Percentiles rank a stretch among this genome's conserved stretches.
phyloP scores from a whole-genome alignment of 2,329 filamentous ascomycete species.

The Pyricularia grisea region DNA sequence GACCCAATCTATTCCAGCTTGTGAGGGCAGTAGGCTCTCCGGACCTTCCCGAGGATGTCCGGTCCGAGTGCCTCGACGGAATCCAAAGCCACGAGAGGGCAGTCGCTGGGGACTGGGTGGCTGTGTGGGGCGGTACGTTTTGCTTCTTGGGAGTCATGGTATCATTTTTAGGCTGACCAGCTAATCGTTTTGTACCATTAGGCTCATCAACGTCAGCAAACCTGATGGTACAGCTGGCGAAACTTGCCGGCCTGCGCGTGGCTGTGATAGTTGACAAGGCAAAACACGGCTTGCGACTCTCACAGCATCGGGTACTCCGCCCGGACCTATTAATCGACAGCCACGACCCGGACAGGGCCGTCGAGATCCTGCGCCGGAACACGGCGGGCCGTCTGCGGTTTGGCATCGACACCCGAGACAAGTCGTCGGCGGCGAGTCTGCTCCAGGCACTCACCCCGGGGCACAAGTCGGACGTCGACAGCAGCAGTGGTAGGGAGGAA shows the following conservation, averaged over 20 bases:
- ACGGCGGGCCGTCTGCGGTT: background rate
- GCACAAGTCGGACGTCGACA: background rate
- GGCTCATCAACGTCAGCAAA: slow-evolving; percentile 16
- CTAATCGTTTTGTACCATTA: background rate
- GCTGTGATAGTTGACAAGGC: background rate
- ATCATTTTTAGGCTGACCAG: too few species aligned
- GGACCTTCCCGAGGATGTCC: background rate
- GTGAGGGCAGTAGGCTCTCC: background rate
- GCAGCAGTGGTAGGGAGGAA: background rate
- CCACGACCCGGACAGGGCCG: background rate
- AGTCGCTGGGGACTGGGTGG: slow-evolving; percentile 56
- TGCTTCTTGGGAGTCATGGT: too few species aligned
- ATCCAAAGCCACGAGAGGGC: slow-evolving; percentile 44
- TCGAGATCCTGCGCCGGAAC: background rate
- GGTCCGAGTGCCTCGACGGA: slow-evolving; percentile 27
- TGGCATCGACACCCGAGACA: background rate
- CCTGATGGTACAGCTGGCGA: background rate
- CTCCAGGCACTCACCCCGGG: background rate
- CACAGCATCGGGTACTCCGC: background rate
- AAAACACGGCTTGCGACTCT: background rate
- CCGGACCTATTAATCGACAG: background rate
- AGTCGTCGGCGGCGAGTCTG: background rate
- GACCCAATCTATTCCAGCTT: slow-evolving; percentile 42
- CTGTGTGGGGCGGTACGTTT: slow-evolving; percentile 58
- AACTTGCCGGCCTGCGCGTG: background rate